These are phyloP conservation scores for Kwoniella mangroviensis DNA, from an alignment of 768 basidiomycete genomes.

Conservation along the genomic window DNA sequence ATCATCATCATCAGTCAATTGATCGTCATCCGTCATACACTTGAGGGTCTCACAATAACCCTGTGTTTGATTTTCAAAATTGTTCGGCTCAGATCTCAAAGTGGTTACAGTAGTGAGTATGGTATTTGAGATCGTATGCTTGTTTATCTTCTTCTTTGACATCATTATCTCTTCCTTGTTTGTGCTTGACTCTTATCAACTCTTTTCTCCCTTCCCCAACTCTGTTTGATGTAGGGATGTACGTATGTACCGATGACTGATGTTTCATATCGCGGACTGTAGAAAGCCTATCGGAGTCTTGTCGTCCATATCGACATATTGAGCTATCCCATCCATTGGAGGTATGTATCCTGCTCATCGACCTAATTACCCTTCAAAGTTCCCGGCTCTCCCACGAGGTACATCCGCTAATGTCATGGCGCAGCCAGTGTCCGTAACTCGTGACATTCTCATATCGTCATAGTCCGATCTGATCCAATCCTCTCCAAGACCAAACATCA, in stretches of 20 bases:
- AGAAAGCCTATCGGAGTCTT: too few species aligned
- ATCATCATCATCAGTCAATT: background rate
- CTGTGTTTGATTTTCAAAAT: background rate
- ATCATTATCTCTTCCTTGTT: background rate
- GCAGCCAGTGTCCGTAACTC: background rate
- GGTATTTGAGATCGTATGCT: background rate
- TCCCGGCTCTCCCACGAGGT: conserved; percentile 3
- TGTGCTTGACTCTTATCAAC: background rate
- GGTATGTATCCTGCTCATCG: background rate
- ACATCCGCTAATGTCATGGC: background rate
- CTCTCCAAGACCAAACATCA: background rate
- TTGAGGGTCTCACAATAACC: background rate
- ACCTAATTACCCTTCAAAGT: background rate
- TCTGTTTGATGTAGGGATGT: background rate
- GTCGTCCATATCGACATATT: background rate
- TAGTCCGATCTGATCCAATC: background rate
- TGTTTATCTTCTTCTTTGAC: background rate
- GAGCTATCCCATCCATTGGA: conserved; percentile 6
- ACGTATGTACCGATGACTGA: background rate
- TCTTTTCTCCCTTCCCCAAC: too few species aligned
- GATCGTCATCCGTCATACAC: background rate
- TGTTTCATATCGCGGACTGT: background rate
- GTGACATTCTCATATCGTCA: background rate
- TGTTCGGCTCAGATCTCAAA: background rate
- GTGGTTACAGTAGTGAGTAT: background rate